Evolutionary conservation across 768 basidiomycete genomes (phyloP), one percentile per base, ranked within the genome.

Genomic region (Hygrocybe punicea): DNA sequence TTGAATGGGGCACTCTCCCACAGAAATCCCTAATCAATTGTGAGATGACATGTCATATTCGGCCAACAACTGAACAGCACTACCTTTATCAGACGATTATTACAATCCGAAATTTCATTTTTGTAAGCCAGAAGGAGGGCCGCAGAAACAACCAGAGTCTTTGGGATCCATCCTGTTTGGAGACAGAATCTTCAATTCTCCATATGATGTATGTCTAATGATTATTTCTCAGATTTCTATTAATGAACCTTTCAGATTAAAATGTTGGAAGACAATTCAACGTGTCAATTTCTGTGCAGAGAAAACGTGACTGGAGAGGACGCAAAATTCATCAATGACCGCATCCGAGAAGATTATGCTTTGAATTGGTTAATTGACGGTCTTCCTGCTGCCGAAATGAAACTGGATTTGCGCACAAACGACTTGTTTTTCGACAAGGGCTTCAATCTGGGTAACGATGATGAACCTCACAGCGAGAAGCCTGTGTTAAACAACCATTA

Each of bases 341-440:
- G 93, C 51, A 93, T 97, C 68, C 80, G 81, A 44, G 94, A 98
- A 69, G 90, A 93, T 66, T 97, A 98, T 65, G 90, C 91, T 1
- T 75, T 97, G 54, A 97, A 97, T 65, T 96, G 94, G 89, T 85
- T 98, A 33, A 77, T 98, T 39, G 96, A 98, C 64, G 95, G 95
- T 11, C 80, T 98, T 25, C 96, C 95, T 2, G 91, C 90, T 6
- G 91, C 92, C 14, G 93, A 97, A 73, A 91, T 93, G 88, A 95
- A 92, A 72, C 73, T 78, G 35, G 93, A 97, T 68, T 65, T 75
- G 45, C 82, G 87, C 63, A 91, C 84, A 2, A 82, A 84, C n/a
- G 92, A 96, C 37, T 66, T 87, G 13, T 98, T 96, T 73, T 93
- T 88, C 65, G 94, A 96, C 73, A 88, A 92, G 76, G 90, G 95